These are phyloP conservation scores for Chrysanthemum seticuspe DNA, from an alignment of 129 eudicot species.

Conservation along the genomic window DNA sequence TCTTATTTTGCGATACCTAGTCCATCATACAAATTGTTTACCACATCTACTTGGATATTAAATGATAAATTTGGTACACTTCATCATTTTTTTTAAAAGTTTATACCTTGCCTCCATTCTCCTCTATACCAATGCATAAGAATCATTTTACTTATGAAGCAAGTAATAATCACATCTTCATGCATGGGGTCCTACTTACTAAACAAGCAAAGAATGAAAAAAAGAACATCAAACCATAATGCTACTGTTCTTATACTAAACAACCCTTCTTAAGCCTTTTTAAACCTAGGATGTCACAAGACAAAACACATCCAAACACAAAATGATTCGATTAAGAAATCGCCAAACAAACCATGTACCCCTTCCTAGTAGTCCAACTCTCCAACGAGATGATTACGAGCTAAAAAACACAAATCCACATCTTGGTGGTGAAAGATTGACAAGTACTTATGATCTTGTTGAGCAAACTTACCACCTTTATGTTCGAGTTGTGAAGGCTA, in stretches of 20 bases:
- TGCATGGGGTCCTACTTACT: conserved; percentile 29
- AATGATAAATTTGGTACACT: not conserved
- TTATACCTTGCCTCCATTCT: conserved; percentile 34
- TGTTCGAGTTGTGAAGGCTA: conserved; percentile 75
- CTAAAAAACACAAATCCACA: conserved; percentile 59
- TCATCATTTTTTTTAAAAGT: not conserved
- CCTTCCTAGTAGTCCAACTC: conserved; percentile 7
- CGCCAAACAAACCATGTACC: conserved; percentile 34
- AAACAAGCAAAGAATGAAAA: conserved; percentile 39
- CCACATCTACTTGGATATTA: no score
- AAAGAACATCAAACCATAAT: conserved; percentile 35
- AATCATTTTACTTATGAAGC: conserved; percentile 38
- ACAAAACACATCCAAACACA: conserved; percentile 38
- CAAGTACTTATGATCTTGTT: conserved; percentile 76
- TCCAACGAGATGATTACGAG: conserved; percentile 55
- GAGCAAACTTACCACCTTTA: conserved; percentile 73
- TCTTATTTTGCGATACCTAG: no score
- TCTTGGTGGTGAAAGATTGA: conserved; percentile 55
- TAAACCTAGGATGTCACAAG: conserved; percentile 31
- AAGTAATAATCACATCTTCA: conserved; percentile 26
- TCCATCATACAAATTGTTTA: no score
- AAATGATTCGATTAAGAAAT: conserved; percentile 46
- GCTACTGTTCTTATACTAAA: conserved; percentile 45
- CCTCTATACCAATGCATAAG: conserved; percentile 9
- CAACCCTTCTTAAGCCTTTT: not conserved